Base-by-base conservation (phyloP, 2,329 filamentous ascomycete genomes). In the Periglandula ipomoeae region DNA sequence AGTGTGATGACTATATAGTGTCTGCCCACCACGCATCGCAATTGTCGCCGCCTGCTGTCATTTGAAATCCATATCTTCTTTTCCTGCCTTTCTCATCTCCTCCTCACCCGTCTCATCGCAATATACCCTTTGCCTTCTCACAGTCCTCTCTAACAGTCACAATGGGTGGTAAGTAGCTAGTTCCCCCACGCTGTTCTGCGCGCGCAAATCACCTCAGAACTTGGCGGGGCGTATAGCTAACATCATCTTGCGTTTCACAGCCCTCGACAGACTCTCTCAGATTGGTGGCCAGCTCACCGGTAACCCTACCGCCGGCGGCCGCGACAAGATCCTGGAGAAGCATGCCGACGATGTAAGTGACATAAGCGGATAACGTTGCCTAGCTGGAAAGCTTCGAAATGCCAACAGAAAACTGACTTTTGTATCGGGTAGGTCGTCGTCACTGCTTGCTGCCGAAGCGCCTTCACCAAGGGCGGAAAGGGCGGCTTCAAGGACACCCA, bases 401-500 rank as follows among this genome's bases (percentile, higher is more conserved):
- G n/a, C n/a, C n/a, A n/a, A n/a, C n/a, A n/a, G n/a, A n/a, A n/a
- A 41, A 13, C 61, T 66, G 53, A 66, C 60, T 45, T 46, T 52
- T 32, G 50, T 35, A 15, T 17, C 5, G 20, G 41, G n/a, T 45
- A 83, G 79, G 81, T 97, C 56, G 93, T 98, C 61, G 82, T 98
- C 54, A 97, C 93, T 53, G 88, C 87, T 57, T 88, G 87, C 58
- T 87, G 96, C 62, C 89, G 93, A 60, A 95, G 89, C 15, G 81
- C 93, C 61, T 83, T 97, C 69, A 95, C 89, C 56, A 94, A 89
- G 70, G 91, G 89, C 58, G 89, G 90, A 61, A 90, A 89, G 71
- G 93, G 93, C 58, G 85, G 82, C 44, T 93, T 98, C 78, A 97
- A 97, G 75, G 93, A 97, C 70, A 97, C 93, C 8, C 76, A 81